These are phyloP conservation scores for Kernera saxatilis DNA, from an alignment of 345 rosid genomes.

Conservation along the genomic window DNA sequence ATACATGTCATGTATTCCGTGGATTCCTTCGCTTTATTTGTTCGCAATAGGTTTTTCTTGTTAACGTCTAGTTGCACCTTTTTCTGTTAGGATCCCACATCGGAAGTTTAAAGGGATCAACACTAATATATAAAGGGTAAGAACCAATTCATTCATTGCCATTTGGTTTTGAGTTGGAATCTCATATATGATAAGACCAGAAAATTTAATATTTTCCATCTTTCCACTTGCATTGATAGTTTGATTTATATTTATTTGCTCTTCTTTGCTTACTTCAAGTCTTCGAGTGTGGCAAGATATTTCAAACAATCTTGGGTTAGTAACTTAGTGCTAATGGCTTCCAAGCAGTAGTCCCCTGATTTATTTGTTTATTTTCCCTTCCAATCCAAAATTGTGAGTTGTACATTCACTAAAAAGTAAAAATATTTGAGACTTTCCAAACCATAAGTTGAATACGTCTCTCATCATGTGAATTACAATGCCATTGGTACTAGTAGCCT, in stretches of 20 bases:
- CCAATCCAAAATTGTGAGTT: neutral
- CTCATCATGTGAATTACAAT: too few relatives aligned
- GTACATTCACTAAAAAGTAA: neutral
- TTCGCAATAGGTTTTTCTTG: neutral
- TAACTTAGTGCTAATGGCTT: too few relatives aligned
- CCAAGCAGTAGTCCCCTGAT: neutral
- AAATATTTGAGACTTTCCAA: neutral
- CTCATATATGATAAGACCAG: too few relatives aligned
- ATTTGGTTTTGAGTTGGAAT: too few relatives aligned
- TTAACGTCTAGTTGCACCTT: too few relatives aligned
- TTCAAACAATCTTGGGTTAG: neutral
- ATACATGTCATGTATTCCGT: neutral
- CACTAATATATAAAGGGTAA: too few relatives aligned
- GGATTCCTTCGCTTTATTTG: neutral
- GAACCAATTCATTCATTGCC: too few relatives aligned
- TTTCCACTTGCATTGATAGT: neutral
- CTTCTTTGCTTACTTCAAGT: neutral
- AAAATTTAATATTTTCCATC: too few relatives aligned
- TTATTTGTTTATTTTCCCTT: neutral
- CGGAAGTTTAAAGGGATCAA: too few relatives aligned
- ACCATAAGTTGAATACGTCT: neutral
- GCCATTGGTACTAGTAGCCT: too few relatives aligned
- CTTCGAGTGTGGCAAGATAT: neutral
- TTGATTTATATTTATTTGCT: too few relatives aligned
- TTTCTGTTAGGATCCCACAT: too few relatives aligned